phyloP scores from a whole-genome alignment of 2,329 filamentous ascomycete species.

The Ophiostoma sp. region DNA sequence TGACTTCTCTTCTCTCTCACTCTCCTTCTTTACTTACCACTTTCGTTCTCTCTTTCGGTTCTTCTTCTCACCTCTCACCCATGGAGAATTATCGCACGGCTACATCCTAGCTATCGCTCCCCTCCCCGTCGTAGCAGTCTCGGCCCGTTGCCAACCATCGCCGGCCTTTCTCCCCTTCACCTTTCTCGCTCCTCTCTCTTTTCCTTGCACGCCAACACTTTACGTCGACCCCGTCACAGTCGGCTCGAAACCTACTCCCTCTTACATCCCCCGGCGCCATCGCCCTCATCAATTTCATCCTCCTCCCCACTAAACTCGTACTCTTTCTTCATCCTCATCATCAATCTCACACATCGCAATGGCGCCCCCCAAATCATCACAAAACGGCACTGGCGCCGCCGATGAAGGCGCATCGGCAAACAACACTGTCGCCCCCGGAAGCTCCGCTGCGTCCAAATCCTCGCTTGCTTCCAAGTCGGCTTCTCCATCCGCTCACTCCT shows the following conservation, averaged over 20 bases:
- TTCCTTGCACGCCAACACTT: neutral
- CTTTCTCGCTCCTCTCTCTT: neutral
- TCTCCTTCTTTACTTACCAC: neutral
- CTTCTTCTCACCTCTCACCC: neutral
- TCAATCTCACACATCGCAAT: conserved; percentile 11
- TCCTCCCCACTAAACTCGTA: neutral
- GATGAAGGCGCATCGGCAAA: conserved; percentile 14
- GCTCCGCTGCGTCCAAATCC: conserved; percentile 18
- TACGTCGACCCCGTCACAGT: conserved; percentile 10
- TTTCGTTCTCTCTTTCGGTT: neutral
- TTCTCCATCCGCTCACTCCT: conserved; percentile 19
- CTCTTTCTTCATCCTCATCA: neutral
- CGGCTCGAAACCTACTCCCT: neutral
- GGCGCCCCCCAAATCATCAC: conserved; percentile 25
- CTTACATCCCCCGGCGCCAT: neutral
- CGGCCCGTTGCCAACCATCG: conserved; percentile 16
- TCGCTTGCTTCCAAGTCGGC: conserved; percentile 17
- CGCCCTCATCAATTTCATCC: neutral
- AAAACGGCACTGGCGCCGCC: conserved; percentile 16
- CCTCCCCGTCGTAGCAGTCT: conserved; percentile 17
- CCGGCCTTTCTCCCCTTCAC: neutral
- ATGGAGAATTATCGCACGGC: conserved; percentile 1
- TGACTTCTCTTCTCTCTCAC: neutral
- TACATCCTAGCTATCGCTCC: neutral
- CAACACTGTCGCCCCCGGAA: conserved; percentile 5